phyloP scores from a whole-genome alignment of 495 filamentous ascomycete genomes.

The Polyplosphaeria fusca region DNA sequence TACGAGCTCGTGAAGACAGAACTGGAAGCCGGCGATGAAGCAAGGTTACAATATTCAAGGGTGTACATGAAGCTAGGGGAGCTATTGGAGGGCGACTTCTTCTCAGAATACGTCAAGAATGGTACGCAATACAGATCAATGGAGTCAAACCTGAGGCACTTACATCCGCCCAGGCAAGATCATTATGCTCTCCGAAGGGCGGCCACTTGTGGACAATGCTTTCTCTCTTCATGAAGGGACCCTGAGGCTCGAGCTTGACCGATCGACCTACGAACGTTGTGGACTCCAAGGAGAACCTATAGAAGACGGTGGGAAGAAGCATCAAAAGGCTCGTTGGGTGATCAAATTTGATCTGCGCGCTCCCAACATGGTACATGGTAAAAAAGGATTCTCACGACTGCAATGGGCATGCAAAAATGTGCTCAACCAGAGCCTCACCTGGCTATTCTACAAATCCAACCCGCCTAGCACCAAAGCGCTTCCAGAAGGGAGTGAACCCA shows the following conservation, averaged over 20 bases:
- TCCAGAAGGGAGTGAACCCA: slow-evolving; percentile 14
- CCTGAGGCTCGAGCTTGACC: slow-evolving; percentile 74
- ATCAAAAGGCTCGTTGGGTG: slow-evolving; percentile 58
- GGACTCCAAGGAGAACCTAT: slow-evolving; percentile 76
- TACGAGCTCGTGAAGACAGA: slow-evolving; percentile 56
- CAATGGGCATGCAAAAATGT: slow-evolving; percentile 83
- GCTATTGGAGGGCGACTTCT: slow-evolving; percentile 74
- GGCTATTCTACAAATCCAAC: slow-evolving; percentile 72
- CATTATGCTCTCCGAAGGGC: slow-evolving; percentile 87
- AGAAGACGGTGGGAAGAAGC: slow-evolving; percentile 56
- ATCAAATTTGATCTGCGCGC: slow-evolving; percentile 77
- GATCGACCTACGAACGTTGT: slow-evolving; percentile 78
- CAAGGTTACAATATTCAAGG: slow-evolving; percentile 55
- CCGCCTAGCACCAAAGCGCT: slow-evolving; percentile 22
- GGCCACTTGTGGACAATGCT: slow-evolving; percentile 72
- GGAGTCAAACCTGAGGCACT: not conserved
- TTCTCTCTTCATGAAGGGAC: slow-evolving; percentile 73
- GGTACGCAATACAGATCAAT: slow-evolving; percentile 50
- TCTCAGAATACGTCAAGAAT: slow-evolving; percentile 79
- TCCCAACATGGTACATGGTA: slow-evolving; percentile 83
- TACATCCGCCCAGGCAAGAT: slow-evolving; percentile 78
- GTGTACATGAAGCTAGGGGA: slow-evolving; percentile 72
- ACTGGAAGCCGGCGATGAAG: slow-evolving; percentile 42
- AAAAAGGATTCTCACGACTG: slow-evolving; percentile 84
- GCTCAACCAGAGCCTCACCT: slow-evolving; percentile 65